phyloP scores from a whole-genome alignment of 345 rosid species.

The Citrus maxima region DNA sequence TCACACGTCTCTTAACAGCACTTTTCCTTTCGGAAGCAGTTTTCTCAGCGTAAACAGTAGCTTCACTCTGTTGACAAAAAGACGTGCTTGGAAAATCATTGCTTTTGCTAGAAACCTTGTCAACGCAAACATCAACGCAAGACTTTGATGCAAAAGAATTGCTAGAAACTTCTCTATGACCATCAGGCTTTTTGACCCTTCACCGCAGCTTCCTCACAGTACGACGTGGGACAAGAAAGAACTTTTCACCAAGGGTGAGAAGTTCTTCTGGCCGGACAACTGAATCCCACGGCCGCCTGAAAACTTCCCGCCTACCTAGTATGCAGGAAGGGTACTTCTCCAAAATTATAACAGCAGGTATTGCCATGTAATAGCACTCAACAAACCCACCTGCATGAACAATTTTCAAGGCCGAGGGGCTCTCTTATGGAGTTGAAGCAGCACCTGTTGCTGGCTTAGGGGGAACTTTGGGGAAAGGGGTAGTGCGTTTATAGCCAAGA shows the following conservation, averaged over 20 bases:
- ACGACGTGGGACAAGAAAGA: slow-evolving; percentile 34
- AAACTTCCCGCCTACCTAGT: slow-evolving; percentile 47
- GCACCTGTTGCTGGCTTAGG: not conserved
- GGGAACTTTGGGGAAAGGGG: not conserved
- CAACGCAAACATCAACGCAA: slow-evolving; percentile 1
- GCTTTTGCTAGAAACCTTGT: not conserved
- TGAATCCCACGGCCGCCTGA: slow-evolving; percentile 44
- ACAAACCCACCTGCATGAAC: slow-evolving; percentile 37
- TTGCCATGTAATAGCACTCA: slow-evolving; percentile 40
- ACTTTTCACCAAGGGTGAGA: slow-evolving; percentile 37
- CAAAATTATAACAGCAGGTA: slow-evolving; percentile 34
- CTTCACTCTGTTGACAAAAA: not conserved
- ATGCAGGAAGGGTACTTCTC: slow-evolving; percentile 37
- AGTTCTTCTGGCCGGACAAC: slow-evolving; percentile 37
- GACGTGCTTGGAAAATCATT: not conserved
- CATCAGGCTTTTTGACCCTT: slow-evolving; percentile 10
- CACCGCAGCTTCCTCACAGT: slow-evolving; percentile 38
- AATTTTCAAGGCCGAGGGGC: slow-evolving; percentile 25
- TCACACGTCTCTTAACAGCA: slow-evolving; percentile 21
- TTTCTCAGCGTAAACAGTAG: slow-evolving; percentile 2
- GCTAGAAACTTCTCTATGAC: not conserved
- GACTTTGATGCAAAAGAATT: not conserved
- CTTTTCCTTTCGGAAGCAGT: slow-evolving; percentile 9
- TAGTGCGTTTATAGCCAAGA: not conserved
- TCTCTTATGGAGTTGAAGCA: not conserved